Base-by-base conservation (phyloP, 805 yeast genomes). In the Saccharomycopsis malanga region DNA sequence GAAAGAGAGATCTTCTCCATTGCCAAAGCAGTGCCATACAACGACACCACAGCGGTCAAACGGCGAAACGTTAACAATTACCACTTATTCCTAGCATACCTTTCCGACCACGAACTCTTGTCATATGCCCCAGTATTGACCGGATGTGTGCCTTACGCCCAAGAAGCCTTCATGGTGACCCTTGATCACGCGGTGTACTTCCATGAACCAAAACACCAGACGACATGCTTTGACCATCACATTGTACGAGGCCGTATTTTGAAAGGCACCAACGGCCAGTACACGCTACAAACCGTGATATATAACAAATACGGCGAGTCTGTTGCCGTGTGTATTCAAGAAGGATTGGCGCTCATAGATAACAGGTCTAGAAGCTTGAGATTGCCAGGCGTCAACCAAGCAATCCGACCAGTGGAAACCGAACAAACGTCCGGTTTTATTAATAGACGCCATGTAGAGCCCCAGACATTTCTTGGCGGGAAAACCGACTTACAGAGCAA, bases 161-260 rank as follows among this genome's bases (percentile, higher is more conserved):
- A 17, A n/a, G 34, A 23, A 6, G 35, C 21, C 24, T 48, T 29
- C 18, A 12, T 23, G n/a, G 42, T 44, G 4, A 27, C 35, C 14
- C 14, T 48, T n/a, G 52, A 48, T 15, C 52, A 48, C 34, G 17
- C 43, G 12, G 36, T 48, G 36, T 48, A 48, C 20, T 48, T 34
- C 41, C 45, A 44, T 35, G 36, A 42, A 14, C n/a, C 20, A 15
- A 23, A 22, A 10, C 30, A 38, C 17, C 3, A 21, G 4, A 4
- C 32, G 15, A 12, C 21, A n/a, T 35, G 27, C 9, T 45, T 29
- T 22, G 46, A 45, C 23, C 35, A 23, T 15, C 39, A 40, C 21
- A 9, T 44, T 22, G 20, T 36, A 27, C n/a, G 18, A 3, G 25
- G 24, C 22, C 36, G 35, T 23, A 25, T 48, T 15, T 1, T 48